phyloP scores from a whole-genome alignment of 441 rosid species.

The Geranium incanum region DNA sequence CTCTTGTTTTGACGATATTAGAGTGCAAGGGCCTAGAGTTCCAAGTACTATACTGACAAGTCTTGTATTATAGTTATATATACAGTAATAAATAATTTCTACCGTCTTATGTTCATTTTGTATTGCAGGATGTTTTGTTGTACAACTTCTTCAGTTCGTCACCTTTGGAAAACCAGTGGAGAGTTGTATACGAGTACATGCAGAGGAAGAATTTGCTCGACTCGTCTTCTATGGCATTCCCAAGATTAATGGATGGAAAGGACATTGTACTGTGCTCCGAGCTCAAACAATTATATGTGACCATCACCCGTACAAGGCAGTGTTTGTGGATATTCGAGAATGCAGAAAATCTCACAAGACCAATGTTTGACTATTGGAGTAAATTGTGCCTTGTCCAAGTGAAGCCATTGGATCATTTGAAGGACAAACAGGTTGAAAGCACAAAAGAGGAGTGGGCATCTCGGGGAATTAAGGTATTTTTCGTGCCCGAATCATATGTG shows the following conservation, averaged over 20 bases:
- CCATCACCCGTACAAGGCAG: conserved; percentile 19
- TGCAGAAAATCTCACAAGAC: background rate
- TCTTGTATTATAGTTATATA: too few species aligned
- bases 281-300: conserved; percentile 23
- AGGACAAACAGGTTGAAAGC: conserved; percentile 3
- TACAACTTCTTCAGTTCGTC: conserved; percentile 22
- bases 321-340: conserved; percentile 23
- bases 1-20: conserved; percentile 15
- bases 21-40: conserved; percentile 26
- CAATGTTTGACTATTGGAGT: conserved; percentile 21
- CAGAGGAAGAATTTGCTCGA: conserved; percentile 12
- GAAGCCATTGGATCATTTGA: background rate
- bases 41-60: conserved; percentile 9
- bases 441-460: conserved; percentile 13
- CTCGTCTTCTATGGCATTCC: background rate
- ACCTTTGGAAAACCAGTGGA: conserved; percentile 17
- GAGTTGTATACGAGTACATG: conserved; percentile 19
- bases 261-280: conserved; percentile 23
- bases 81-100: too few species aligned
- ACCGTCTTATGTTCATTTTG: background rate
- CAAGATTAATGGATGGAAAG: conserved; percentile 9
- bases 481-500: too few species aligned
- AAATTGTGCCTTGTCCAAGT: conserved; percentile 17
- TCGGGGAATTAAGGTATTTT: conserved; percentile 12
- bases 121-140: conserved; percentile 20